Base-by-base conservation (phyloP, 2,329 filamentous ascomycete genomes). In the Daldinia sp. region DNA sequence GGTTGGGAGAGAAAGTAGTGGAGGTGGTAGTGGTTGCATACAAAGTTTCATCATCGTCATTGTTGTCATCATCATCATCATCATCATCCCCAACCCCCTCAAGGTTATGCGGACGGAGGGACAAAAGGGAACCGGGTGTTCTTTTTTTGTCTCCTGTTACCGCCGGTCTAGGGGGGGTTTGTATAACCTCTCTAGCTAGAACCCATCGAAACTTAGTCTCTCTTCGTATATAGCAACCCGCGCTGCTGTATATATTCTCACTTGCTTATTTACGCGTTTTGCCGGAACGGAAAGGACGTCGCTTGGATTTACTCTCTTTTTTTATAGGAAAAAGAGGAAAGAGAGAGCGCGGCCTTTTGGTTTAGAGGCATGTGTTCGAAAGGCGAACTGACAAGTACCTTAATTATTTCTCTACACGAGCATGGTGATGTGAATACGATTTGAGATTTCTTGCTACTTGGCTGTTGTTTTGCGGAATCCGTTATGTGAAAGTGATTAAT, bases 181-280 rank as follows among this genome's bases (percentile, higher is more conserved):
- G 23, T 50, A 50, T 30, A 50, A 50, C 46, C 46, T 48, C 12
- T 28, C n/a, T 18, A 42, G 41, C 13, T 42, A 18, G 18, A 42
- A 42, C 15, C 12, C 33, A 9, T 35, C 5, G 10, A 35, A 28
- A 50, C 26, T 44, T 60, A 60, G 57, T 56, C 35, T 56, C 33
- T 55, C 23, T 60, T 51, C 57, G 57, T 42, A 51, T 51, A 60
- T 60, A 53, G 57, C 57, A 60, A 41, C 53, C 6, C 33, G 20
- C 44, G 46, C 46, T 51, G 20, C 46, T 60, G 57, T 60, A 60
- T 51, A 60, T 60, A 60, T 39, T 50, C 13, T 10, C 23, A 13
- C n/a, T 37, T 53, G 44, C 42, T 44, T 2, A 12, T 23, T 30
- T 33, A 33, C 46, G 46, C 28, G 33, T 18, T 26, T 18, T 26